Evolutionary conservation across 176 grass and related monocot species (phyloP).

Genomic region (Oryza punctata): DNA sequence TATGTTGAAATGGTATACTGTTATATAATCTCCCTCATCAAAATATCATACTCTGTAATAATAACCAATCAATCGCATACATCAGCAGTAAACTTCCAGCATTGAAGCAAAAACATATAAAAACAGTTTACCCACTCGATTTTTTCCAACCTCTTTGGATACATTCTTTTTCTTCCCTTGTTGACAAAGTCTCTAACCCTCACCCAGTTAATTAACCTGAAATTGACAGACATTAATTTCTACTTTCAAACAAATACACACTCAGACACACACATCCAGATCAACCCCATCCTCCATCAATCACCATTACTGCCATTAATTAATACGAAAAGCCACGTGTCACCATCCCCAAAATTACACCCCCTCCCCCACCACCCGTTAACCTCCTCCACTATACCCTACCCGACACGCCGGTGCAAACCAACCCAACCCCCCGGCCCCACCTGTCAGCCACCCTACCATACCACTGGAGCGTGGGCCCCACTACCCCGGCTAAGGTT

Average conservation of each 20-base stretch:
- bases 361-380: background rate
- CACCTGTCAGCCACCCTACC: background rate
- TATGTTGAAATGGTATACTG: no score
- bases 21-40: no score
- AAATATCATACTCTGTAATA: background rate
- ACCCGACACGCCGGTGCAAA: conserved; percentile 22
- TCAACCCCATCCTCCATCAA: no score
- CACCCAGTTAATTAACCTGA: background rate
- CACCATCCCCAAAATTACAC: background rate
- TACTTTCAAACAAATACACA: no score
- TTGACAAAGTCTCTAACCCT: background rate
- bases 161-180: background rate
- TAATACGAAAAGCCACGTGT: background rate
- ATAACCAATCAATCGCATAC: background rate
- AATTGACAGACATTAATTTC: background rate
- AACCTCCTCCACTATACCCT: background rate
- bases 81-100: background rate
- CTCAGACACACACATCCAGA: background rate
- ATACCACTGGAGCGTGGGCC: background rate
- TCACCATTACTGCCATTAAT: background rate
- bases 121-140: background rate
- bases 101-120: background rate
- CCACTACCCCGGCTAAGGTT: background rate
- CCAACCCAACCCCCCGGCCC: background rate
- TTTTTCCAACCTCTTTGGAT: background rate